A percentile compares a stretch with the other conserved stretches of the same genome.
Evolutionary conservation across 495 filamentous ascomycete species (phyloP).

Genomic region (Xylaria castorea): DNA sequence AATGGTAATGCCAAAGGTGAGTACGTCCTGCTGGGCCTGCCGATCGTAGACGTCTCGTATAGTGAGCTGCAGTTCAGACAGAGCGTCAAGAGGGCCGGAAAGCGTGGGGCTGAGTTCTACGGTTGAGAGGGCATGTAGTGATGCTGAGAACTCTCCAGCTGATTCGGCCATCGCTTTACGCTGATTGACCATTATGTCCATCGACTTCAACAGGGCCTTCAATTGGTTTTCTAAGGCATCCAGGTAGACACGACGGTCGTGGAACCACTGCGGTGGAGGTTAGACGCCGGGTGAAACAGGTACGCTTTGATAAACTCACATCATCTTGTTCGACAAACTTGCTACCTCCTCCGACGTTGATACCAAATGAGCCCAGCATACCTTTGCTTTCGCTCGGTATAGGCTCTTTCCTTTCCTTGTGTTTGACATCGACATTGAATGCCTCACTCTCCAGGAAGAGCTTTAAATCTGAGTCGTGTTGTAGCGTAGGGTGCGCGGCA

Average conservation of each 20-base stretch:
- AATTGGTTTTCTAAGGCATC: conserved; percentile 95
- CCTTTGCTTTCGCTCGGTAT: conserved; percentile 89
- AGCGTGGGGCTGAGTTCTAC: conserved; percentile 90
- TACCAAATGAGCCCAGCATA: conserved; percentile 83
- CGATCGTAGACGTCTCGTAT: conserved; percentile 95
- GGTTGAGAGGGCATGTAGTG: conserved; percentile 84
- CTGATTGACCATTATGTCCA: conserved; percentile 89
- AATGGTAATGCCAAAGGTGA: conserved; percentile 95
- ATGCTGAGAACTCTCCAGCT: conserved; percentile 88
- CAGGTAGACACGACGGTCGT: conserved; percentile 91
- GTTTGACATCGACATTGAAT: conserved; percentile 95
- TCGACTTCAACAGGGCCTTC: conserved; percentile 89
- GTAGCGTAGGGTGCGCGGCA: conserved; percentile 85
- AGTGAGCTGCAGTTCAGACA: conserved; percentile 90
- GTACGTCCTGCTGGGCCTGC: conserved; percentile 94
- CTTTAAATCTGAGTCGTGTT: conserved; percentile 92
- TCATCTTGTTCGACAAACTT: conserved; percentile 99
- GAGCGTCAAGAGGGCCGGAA: conserved; percentile 83
- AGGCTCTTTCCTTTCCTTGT: conserved; percentile 92
- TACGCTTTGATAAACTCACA: conserved; percentile 59
- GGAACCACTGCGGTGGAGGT: conserved; percentile 77
- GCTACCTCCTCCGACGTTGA: conserved; percentile 70
- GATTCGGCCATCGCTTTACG: conserved; percentile 92
- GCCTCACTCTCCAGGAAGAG: conserved; percentile 95
- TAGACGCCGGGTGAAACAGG: conserved; percentile 16